phyloP scores from a whole-genome alignment of 208 protist genomes.

The Novymonas esmeraldas region DNA sequence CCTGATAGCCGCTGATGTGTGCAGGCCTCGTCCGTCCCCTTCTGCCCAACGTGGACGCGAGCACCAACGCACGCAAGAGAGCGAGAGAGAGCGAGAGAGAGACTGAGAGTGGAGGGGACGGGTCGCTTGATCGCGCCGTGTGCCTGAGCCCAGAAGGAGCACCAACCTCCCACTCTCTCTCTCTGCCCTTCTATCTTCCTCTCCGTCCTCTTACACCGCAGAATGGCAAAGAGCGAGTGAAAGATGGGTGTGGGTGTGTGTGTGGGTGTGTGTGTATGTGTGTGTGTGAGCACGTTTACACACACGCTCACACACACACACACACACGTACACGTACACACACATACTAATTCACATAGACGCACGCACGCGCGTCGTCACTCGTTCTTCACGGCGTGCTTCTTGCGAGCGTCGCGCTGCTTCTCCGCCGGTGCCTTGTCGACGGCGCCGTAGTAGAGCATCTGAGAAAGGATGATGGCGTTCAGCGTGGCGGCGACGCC shows the following conservation, averaged over 20 bases:
- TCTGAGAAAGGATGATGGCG: constrained; percentile 68
- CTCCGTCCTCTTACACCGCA: too few relatives aligned
- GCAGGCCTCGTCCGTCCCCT: too few relatives aligned
- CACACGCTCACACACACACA: constrained; percentile 1
- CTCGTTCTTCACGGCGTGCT: neutral
- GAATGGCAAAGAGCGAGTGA: too few relatives aligned
- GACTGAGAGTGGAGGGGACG: too few relatives aligned
- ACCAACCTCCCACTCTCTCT: too few relatives aligned
- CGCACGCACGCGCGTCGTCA: neutral
- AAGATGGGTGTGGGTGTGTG: neutral
- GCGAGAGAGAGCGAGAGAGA: neutral
- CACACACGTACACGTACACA: neutral
- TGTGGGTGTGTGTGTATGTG: neutral
- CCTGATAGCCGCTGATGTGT: too few relatives aligned
- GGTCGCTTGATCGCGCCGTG: too few relatives aligned
- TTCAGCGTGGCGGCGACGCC: constrained; percentile 63
- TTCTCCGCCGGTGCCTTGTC: constrained; percentile 5
- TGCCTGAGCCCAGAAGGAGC: too few relatives aligned
- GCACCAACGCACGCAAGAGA: neutral
- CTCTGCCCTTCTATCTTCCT: too few relatives aligned
- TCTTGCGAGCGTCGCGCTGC: neutral
- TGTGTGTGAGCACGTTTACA: neutral
- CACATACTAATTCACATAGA: neutral
- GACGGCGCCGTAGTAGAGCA: constrained; percentile 56
- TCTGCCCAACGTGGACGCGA: too few relatives aligned